Conservation (phyloP, 2,329 filamentous ascomycete genomes). For the Pseudocercospora crystallina region DNA sequence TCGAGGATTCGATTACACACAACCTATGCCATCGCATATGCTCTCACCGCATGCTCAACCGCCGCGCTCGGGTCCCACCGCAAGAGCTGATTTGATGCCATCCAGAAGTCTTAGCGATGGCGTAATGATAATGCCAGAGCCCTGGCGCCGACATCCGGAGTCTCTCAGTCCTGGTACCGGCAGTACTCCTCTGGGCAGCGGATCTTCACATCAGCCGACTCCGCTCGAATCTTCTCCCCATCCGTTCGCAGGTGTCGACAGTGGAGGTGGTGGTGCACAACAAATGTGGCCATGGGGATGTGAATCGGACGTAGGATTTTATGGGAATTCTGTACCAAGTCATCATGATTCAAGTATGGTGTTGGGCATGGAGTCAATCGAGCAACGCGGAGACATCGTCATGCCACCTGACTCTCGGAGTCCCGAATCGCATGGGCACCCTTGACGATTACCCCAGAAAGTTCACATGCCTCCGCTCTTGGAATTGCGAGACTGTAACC, state of each 20-base stretch:
- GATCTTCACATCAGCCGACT: slow-evolving; percentile 5
- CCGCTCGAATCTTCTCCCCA: slow-evolving; percentile 5
- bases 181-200: slow-evolving; percentile 4
- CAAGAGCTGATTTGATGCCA: too few relatives aligned
- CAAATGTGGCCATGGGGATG: slow-evolving; percentile 4
- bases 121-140: slow-evolving; percentile 7
- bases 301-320: slow-evolving; percentile 1
- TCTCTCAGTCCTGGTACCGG: slow-evolving; percentile 7
- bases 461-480: slow-evolving; percentile 8
- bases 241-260: neutral
- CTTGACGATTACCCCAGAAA: slow-evolving; percentile 14
- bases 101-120: neutral
- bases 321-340: neutral
- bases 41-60: neutral
- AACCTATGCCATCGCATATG: slow-evolving; percentile 2
- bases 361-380: slow-evolving; percentile 17
- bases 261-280: neutral
- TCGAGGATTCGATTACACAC: slow-evolving; percentile 5
- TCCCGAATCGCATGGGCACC: slow-evolving; percentile 12
- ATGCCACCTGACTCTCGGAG: slow-evolving; percentile 14
- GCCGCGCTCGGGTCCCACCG: neutral
- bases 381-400: slow-evolving; percentile 16
- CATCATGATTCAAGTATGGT: slow-evolving; percentile 11
- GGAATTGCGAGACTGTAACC: slow-evolving; percentile 1
- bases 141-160: slow-evolving; percentile 7